Evolutionary conservation across 116 monocot genomes (phyloP), one percentile per base, ranked within the genome.

Genomic region (Cymodocea nodosa): DNA sequence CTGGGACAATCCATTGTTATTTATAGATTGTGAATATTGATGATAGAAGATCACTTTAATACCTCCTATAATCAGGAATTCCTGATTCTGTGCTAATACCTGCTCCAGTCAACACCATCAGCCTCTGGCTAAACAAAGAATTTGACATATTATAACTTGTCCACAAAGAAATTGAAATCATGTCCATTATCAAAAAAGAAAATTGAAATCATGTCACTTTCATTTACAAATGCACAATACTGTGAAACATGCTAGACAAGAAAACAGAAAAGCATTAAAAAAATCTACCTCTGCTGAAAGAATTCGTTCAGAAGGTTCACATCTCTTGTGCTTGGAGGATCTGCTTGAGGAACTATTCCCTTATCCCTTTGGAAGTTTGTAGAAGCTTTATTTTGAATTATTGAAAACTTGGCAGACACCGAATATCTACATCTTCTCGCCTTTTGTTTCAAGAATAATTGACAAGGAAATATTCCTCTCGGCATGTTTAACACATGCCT

Each of bases 41-140:
- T 20, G 8, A 17, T 50, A 15, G 22, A 16, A 54, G 17, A 20
- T 3, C 16, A 50, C 49, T 9, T 18, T 16, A 23, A 50, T 66
- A 97, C 97, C 97, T 97, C 74, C 97, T 85, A 64, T 97, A 97
- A 80, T 97, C 97, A 67, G 97, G 97, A 75, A 97, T 97, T 34
- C 97, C 97, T n/a, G 91, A 87, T 63, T 97, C 97, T 30, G 97
- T 97, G 81, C 97, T 97, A 25, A 97, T 73, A 62, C 97, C 97
- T 70, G 97, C 97, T 80, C 91, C 91, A 65, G 97, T 97, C 73
- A 97, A 73, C 24, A 97, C 88, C 78, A 88, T 78, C 58, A 97
- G 79, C 71, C 82, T 91, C 16, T 73, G 65, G 56, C 97, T 94
- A 80, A 70, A 69, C 65, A n/a, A 70, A 37, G 34, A 37, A 59